Evolutionary conservation across 1,139 yeast genomes (phyloP).

Genomic region (Zygotorulaspora mrakii): DNA sequence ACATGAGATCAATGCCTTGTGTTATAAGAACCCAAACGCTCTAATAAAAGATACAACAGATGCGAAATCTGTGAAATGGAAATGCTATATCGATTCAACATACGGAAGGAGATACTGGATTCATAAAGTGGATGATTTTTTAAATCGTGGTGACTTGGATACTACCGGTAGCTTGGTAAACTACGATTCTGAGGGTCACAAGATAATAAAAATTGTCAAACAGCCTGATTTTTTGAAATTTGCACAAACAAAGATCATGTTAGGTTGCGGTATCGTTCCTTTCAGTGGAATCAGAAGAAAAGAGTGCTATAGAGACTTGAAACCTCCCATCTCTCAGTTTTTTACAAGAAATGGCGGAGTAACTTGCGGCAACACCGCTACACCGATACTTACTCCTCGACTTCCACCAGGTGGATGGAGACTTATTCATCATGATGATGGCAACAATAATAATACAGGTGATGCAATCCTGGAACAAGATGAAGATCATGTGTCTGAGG

Average conservation of each 20-base stretch:
- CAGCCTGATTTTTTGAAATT: constrained; percentile 60
- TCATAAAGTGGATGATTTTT: constrained; percentile 46
- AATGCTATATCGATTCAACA: constrained; percentile 40
- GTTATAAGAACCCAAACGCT: constrained; percentile 24
- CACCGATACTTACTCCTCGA: constrained; percentile 31
- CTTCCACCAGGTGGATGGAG: constrained; percentile 38
- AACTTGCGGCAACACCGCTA: constrained; percentile 24
- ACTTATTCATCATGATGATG: constrained; percentile 25
- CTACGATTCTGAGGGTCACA: constrained; percentile 65
- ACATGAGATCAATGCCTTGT: constrained; percentile 38
- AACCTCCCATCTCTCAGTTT: constrained; percentile 36
- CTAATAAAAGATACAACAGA: constrained; percentile 24
- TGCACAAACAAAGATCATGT: constrained; percentile 56
- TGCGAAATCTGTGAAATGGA: constrained; percentile 46
- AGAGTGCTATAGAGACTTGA: constrained; percentile 31
- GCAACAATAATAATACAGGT: constrained; percentile 8
- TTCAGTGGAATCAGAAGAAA: constrained; percentile 30
- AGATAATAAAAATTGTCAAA: constrained; percentile 51
- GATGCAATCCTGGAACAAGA: constrained; percentile 9
- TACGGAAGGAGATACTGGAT: constrained; percentile 82
- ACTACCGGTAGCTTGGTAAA: constrained; percentile 38
- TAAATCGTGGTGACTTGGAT: constrained; percentile 37
- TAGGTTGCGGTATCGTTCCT: constrained; percentile 35
- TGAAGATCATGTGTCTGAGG: no score
- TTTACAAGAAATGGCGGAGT: constrained; percentile 34